Evolutionary conservation across 352 stramenopile genomes (phyloP), one percentile per base, ranked within the genome.

Genomic region (Globisporangium radiosum): DNA sequence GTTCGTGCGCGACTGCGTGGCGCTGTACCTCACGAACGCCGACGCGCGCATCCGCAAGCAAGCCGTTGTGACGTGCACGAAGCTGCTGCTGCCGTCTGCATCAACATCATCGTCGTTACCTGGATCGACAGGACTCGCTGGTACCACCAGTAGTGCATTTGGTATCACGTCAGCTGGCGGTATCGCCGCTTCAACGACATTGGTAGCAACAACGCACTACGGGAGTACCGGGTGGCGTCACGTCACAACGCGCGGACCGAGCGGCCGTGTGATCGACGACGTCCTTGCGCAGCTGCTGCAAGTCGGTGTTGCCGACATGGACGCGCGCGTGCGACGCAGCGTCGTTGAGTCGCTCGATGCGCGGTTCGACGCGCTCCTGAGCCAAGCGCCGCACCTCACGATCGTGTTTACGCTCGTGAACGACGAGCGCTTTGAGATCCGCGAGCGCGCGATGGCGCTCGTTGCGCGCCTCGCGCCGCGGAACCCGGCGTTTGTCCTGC

Each of bases 401-500:
- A 70, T 93, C 43, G 62, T 99, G 0, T 98, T 99, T 59, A 76
- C 98, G 17, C 70, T 99, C 9, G 70, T 99, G 4, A 96, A 99
- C 72, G 97, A 99, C 64, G 85, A 94, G 54, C 75, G 72, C 51
- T 72, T 81, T 13, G 66, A 72, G 7, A 97, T 99, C 44, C 87
- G 95, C 47, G 84, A 97, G 58, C 75, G 74, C 10, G 81, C 94
- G 10, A 94, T 99, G 70, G 72, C 90, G 52, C 71, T 99, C 14
- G 70, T 99, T 9, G 96, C 97, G 38, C 81, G 97, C 1, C 65
- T 99, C 9, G 92, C 96, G 15, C 72, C 81, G 15, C 72, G 91
- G 4, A 99, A 99, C 72, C 97, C 97, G 37, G 95, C 96, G 13
- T 92, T 96, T 53, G 94, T 99, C 37, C 90, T 98, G 55, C 96